phyloP scores from a whole-genome alignment of 2,329 filamentous ascomycete species.

The Clarireedia paspali region DNA sequence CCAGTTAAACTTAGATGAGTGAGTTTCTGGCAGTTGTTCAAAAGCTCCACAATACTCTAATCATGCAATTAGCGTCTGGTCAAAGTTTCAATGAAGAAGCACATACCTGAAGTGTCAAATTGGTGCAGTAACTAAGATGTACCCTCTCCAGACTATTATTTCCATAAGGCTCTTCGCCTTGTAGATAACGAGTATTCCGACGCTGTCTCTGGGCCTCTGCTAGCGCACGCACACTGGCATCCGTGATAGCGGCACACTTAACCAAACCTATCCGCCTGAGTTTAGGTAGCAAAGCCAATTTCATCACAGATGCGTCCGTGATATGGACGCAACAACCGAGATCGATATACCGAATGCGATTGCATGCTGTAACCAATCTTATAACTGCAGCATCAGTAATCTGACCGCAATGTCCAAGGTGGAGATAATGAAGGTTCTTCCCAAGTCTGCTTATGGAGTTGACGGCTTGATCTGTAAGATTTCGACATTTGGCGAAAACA shows the following conservation, averaged over 20 bases:
- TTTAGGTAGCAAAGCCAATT: constrained; percentile 81
- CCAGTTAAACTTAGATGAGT: constrained; percentile 94
- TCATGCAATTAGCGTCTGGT: constrained; percentile 25
- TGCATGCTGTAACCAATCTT: constrained; percentile 76
- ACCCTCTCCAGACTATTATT: constrained; percentile 66
- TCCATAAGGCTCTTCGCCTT: not conserved
- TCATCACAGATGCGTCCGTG: constrained; percentile 79
- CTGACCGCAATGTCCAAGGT: constrained; percentile 85
- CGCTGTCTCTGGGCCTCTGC: constrained; percentile 41
- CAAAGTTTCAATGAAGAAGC: not conserved
- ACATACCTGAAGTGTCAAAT: constrained; percentile 70
- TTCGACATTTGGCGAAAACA: constrained; percentile 87
- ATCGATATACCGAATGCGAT: constrained; percentile 94
- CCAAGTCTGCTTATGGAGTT: constrained; percentile 80
- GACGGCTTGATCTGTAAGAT: constrained; percentile 85
- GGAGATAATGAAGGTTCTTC: constrained; percentile 95
- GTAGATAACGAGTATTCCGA: not conserved
- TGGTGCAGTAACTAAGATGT: constrained; percentile 90
- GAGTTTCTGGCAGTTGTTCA: constrained; percentile 85
- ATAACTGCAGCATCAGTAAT: constrained; percentile 88
- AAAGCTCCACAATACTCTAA: constrained; percentile 80
- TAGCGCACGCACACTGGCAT: constrained; percentile 78
- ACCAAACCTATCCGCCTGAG: constrained; percentile 90
- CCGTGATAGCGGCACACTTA: constrained; percentile 86
- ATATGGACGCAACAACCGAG: constrained; percentile 88